phyloP scores from a whole-genome alignment of 305 asterid genomes.

The Fraxinus paxiana region DNA sequence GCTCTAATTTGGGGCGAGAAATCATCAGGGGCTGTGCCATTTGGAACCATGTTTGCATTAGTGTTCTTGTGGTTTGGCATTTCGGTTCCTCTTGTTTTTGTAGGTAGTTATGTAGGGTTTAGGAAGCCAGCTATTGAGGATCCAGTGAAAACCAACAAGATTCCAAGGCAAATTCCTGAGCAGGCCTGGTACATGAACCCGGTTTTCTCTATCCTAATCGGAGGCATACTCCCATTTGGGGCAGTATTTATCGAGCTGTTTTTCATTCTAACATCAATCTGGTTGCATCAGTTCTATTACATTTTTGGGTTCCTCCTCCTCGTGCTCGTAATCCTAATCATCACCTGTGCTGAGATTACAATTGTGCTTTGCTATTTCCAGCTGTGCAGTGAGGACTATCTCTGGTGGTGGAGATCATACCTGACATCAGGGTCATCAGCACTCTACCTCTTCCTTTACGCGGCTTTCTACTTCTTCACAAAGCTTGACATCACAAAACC shows the following conservation, averaged over 20 bases:
- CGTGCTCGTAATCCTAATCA: constrained; percentile 11
- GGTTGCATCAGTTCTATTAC: constrained; percentile 20
- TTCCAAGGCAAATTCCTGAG: constrained; percentile 15
- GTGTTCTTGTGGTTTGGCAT: constrained; percentile 20
- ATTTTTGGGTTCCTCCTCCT: constrained; percentile 14
- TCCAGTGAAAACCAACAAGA: constrained; percentile 17
- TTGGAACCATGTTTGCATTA: constrained; percentile 16
- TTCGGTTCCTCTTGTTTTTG: constrained; percentile 15
- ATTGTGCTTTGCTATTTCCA: constrained; percentile 17
- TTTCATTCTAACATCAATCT: constrained; percentile 16
- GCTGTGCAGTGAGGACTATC: constrained; percentile 20
- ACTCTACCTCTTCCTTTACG: constrained; percentile 13
- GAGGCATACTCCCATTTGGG: constrained; percentile 17
- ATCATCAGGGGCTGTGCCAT: constrained; percentile 19
- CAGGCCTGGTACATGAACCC: constrained; percentile 20
- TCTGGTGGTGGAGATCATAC: constrained; percentile 21
- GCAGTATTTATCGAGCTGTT: constrained; percentile 15
- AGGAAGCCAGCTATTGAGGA: constrained; percentile 17
- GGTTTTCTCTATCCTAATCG: constrained; percentile 7
- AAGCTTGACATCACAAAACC: constrained; percentile 15
- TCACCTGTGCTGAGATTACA: constrained; percentile 17
- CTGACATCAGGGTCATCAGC: constrained; percentile 18
- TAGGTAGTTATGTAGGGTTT: constrained; percentile 14
- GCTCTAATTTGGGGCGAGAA: constrained; percentile 20
- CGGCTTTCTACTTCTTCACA: constrained; percentile 16